These are phyloP conservation scores for Sporothrix sp. DNA, from an alignment of 2,329 filamentous ascomycete genomes.

Conservation along the genomic window DNA sequence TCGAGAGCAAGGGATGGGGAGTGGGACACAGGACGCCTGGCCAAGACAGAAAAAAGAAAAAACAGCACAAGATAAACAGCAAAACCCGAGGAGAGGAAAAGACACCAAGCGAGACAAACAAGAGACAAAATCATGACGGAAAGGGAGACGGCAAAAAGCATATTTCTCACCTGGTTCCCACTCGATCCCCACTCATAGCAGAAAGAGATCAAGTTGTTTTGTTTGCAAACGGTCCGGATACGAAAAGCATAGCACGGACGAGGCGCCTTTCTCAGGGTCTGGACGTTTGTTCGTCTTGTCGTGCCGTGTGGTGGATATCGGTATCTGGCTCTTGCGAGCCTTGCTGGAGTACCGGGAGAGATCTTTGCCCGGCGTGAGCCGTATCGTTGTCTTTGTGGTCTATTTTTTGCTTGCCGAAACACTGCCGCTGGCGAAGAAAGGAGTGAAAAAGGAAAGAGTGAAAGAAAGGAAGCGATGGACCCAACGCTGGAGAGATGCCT, in stretches of 20 bases:
- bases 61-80: neutral
- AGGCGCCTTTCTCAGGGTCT: neutral
- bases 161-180: constrained; percentile 38
- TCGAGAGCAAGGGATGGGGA: constrained; percentile 5
- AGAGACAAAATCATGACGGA: neutral
- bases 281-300: neutral
- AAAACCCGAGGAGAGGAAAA: neutral
- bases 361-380: constrained; percentile 8
- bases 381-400: neutral
- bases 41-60: neutral
- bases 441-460: too few relatives aligned
- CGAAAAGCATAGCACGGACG: constrained; percentile 2
- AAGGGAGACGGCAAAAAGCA: neutral
- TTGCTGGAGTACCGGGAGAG: too few relatives aligned
- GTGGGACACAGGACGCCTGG: constrained; percentile 7
- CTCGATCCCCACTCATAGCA: constrained; percentile 57
- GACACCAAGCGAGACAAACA: neutral
- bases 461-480: too few relatives aligned
- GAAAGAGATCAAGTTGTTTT: constrained; percentile 14
- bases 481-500: neutral
- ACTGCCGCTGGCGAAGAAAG: too few relatives aligned
- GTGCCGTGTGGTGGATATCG: neutral
- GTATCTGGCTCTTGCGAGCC: too few relatives aligned
- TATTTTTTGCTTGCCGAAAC: neutral
- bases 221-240: constrained; percentile 4